phyloP scores from a whole-genome alignment of 768 basidiomycete genomes.

The Chalciporus sphaerocephalus region DNA sequence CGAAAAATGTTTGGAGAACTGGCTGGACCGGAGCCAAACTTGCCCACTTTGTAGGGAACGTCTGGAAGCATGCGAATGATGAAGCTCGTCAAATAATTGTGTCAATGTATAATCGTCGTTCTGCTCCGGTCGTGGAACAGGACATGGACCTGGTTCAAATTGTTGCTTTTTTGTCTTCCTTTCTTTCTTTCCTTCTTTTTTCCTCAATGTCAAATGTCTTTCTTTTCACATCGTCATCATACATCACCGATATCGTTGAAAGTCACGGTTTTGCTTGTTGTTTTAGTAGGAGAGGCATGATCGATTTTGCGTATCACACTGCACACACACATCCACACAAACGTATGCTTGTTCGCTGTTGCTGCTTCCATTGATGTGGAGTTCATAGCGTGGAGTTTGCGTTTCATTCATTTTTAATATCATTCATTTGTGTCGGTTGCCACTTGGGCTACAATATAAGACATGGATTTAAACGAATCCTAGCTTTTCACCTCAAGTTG shows the following conservation, averaged over 20 bases:
- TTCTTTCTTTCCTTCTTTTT: background rate
- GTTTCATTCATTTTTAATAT: conserved; percentile 7
- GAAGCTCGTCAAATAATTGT: background rate
- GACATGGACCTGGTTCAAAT: conserved; percentile 5
- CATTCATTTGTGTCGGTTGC: conserved; percentile 5
- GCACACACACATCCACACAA: no score
- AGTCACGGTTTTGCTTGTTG: no score
- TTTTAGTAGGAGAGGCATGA: no score
- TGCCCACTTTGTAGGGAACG: conserved; percentile 63
- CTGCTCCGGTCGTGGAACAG: conserved; percentile 11
- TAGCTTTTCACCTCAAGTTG: no score
- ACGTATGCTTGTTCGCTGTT: no score
- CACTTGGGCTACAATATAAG: no score
- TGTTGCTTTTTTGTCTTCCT: background rate
- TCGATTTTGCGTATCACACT: no score
- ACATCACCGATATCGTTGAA: no score
- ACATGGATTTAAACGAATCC: no score
- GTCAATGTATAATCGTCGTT: conserved; percentile 2
- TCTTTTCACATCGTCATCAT: no score
- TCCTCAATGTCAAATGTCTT: no score
- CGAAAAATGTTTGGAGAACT: conserved; percentile 56
- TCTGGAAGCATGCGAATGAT: conserved; percentile 24
- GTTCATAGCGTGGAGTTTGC: background rate
- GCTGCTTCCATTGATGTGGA: no score
- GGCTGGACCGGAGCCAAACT: conserved; percentile 56